Evolutionary conservation across 2,329 filamentous ascomycete species (phyloP).

Genomic region (Trichoderma harzianum): DNA sequence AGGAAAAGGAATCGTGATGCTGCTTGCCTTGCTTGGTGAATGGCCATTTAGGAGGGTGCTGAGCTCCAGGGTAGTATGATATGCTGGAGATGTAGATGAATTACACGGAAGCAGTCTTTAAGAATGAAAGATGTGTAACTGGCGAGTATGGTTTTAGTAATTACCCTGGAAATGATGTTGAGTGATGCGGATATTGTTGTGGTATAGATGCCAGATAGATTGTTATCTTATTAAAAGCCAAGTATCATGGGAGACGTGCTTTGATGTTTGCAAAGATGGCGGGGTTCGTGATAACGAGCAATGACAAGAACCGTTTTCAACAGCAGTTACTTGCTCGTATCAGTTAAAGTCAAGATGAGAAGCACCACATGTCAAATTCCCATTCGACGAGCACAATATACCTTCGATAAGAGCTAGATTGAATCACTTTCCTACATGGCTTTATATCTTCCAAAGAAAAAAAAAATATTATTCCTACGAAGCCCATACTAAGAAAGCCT

Average conservation of each 20-base stretch:
- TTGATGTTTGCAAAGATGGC: background rate
- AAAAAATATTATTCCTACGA: background rate
- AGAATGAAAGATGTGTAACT: background rate
- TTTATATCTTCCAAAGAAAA: background rate
- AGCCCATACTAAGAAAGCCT: background rate
- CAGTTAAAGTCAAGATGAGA: background rate
- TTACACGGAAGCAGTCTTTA: background rate
- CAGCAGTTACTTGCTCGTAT: background rate
- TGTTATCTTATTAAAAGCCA: background rate
- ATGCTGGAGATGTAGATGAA: background rate
- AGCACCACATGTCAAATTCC: background rate
- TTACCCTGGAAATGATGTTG: background rate
- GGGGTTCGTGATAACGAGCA: background rate
- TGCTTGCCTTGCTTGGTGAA: background rate
- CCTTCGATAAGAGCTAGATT: background rate
- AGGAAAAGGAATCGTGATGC: background rate
- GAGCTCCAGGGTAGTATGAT: background rate
- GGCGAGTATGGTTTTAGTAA: accelerated
- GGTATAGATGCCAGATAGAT: background rate
- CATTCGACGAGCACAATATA: background rate
- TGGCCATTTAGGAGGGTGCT: background rate
- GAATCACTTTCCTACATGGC: background rate
- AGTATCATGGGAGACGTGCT: background rate
- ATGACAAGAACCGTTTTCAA: accelerated
- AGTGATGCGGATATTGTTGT: background rate